phyloP scores from a whole-genome alignment of 2,329 filamentous ascomycete species.

The Sphaceloma murrayae region DNA sequence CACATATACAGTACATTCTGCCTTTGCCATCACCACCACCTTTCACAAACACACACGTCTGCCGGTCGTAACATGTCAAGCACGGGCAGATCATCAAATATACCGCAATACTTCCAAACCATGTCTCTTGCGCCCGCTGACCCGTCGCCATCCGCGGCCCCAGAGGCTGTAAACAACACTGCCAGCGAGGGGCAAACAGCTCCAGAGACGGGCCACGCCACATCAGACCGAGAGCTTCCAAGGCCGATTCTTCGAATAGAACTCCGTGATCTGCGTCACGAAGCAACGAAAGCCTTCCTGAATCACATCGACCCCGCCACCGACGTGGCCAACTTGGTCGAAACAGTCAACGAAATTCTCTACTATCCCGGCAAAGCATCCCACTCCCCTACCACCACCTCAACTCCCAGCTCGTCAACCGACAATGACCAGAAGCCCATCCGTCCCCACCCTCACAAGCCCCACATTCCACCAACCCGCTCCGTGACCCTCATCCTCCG shows the following conservation, averaged over 20 bases:
- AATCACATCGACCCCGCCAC: conserved; percentile 51
- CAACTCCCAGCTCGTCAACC: background rate
- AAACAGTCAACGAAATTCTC: conserved; percentile 60
- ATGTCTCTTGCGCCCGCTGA: conserved; percentile 20
- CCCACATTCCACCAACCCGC: conserved; percentile 53
- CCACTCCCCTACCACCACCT: background rate
- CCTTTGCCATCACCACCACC: background rate
- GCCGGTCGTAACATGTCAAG: conserved; percentile 1
- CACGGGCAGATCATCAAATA: conserved; percentile 1
- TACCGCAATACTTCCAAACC: conserved; percentile 19
- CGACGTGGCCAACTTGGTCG: conserved; percentile 54
- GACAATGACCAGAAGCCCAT: background rate
- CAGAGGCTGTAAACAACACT: conserved; percentile 3
- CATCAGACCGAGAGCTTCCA: conserved; percentile 23
- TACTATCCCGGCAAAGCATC: conserved; percentile 40
- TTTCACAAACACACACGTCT: background rate
- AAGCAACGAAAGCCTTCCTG: conserved; percentile 59
- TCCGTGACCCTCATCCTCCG: conserved; percentile 78
- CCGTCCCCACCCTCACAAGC: conserved; percentile 10
- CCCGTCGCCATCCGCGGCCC: conserved; percentile 17
- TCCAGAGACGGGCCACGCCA: background rate
- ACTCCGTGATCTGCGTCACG: conserved; percentile 42
- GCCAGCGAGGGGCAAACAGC: background rate
- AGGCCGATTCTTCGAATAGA: conserved; percentile 40
- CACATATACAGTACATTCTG: background rate